A percentile compares a stretch with the other conserved stretches of the same genome.
These are phyloP conservation scores for Phytophthora europaea DNA, from an alignment of 352 stramenopile species.

Conservation along the genomic window DNA sequence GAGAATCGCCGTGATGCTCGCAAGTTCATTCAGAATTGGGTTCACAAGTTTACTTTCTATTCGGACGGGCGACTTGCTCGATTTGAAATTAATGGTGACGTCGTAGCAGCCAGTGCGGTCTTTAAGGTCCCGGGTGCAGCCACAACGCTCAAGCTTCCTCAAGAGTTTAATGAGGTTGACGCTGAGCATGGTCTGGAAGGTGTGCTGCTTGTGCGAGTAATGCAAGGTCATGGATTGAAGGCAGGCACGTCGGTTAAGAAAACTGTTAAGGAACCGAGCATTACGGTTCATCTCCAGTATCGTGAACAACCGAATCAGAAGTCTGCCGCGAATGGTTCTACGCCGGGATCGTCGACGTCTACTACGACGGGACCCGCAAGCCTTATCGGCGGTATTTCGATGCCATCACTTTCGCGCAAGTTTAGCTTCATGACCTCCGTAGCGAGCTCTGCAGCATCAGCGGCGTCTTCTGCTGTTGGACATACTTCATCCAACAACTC, in stretches of 20 bases:
- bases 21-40: slow-evolving; percentile 92
- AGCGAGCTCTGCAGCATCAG: slow-evolving; percentile 48
- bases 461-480: slow-evolving; percentile 37
- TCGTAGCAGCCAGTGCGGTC: slow-evolving; percentile 86
- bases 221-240: slow-evolving; percentile 86
- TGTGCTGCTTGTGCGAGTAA: slow-evolving; percentile 77
- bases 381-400: slow-evolving; percentile 65
- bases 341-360: slow-evolving; percentile 29
- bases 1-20: slow-evolving; percentile 86
- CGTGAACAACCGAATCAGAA: slow-evolving; percentile 64
- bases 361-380: slow-evolving; percentile 29
- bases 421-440: slow-evolving; percentile 76
- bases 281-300: slow-evolving; percentile 69
- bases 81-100: slow-evolving; percentile 91
- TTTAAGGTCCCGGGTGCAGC: slow-evolving; percentile 89
- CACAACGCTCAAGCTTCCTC: slow-evolving; percentile 87
- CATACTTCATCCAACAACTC: slow-evolving; percentile 32
- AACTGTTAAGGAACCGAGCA: slow-evolving; percentile 69
- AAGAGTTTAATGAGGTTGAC: slow-evolving; percentile 91
- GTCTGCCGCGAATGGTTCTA: slow-evolving; percentile 37
- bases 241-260: slow-evolving; percentile 76
- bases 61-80: slow-evolving; percentile 83
- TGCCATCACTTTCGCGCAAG: slow-evolving; percentile 80
- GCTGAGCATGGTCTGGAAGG: slow-evolving; percentile 80
- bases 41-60: slow-evolving; percentile 93